These are phyloP conservation scores for Adenanthera pavonina DNA, from an alignment of 306 rosid species.

Conservation along the genomic window DNA sequence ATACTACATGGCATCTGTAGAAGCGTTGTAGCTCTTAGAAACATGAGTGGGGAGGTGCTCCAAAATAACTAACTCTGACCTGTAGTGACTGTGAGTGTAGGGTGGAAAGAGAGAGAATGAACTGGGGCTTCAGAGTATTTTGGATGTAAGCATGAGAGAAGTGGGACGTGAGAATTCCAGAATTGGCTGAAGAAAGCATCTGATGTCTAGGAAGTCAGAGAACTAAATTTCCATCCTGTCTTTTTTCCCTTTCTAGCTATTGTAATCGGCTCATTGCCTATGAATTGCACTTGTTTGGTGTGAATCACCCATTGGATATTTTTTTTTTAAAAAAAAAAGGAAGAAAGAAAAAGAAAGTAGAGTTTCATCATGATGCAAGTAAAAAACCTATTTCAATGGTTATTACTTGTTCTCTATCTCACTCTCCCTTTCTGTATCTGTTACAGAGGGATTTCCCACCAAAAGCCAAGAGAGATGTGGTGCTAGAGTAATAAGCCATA, in stretches of 20 bases:
- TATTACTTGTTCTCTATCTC: constrained; percentile 19
- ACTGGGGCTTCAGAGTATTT: not conserved
- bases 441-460: not conserved
- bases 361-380: constrained; percentile 10
- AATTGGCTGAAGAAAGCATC: not conserved
- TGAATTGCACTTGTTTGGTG: not conserved
- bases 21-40: not conserved
- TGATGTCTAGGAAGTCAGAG: not conserved
- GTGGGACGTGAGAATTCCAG: not conserved
- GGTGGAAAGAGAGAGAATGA: not conserved
- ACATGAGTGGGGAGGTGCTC: not conserved
- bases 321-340: too few species aligned
- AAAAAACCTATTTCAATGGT: constrained; percentile 25
- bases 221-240: not conserved
- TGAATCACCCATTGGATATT: not conserved
- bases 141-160: not conserved
- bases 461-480: constrained; percentile 1
- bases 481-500: constrained; percentile 8
- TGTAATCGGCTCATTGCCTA: not conserved
- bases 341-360: not conserved
- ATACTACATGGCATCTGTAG: constrained; percentile 10
- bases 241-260: not conserved
- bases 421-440: constrained; percentile 10
- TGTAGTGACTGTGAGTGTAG: not conserved
- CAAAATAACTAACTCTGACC: not conserved